Evolutionary conservation across 75 land plant species (phyloP).

Genomic region (Azolla pinnata): DNA sequence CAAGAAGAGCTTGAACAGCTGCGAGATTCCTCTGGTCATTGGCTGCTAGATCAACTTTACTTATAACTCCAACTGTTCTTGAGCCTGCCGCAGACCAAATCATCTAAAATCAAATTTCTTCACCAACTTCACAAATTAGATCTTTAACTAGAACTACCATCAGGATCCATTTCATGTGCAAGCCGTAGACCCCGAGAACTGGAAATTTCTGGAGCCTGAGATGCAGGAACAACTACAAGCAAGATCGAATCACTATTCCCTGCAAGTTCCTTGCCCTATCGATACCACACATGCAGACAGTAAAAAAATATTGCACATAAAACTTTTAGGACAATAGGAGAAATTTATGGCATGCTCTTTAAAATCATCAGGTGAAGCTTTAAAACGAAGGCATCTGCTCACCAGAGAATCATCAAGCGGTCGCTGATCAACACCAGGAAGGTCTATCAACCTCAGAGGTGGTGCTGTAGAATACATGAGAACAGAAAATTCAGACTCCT

Average conservation of each 20-base stretch:
- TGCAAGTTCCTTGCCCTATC: no score
- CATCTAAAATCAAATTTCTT: no score
- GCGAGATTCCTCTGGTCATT: slow-evolving; percentile 74
- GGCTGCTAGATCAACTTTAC: slow-evolving; percentile 95
- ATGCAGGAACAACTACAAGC: slow-evolving; percentile 80
- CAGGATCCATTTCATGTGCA: slow-evolving; percentile 81
- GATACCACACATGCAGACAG: no score
- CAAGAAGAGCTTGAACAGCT: slow-evolving; percentile 86
- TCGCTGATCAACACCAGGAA: slow-evolving; percentile 89
- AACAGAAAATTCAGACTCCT: no score
- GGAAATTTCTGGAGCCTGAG: slow-evolving; percentile 78
- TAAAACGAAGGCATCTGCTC: no score
- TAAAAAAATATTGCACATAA: no score
- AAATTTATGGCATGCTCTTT: no score
- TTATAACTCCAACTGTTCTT: slow-evolving; percentile 89
- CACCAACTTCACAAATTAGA: no score
- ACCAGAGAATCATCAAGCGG: slow-evolving; percentile 76
- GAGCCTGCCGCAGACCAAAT: no score
- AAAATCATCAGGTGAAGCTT: no score
- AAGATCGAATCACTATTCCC: slow-evolving; percentile 79
- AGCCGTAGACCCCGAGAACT: slow-evolving; percentile 58
- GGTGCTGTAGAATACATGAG: no score
- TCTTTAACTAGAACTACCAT: slow-evolving; percentile 66
- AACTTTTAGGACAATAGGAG: no score
- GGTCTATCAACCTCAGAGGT: slow-evolving; percentile 78